These are phyloP conservation scores for Akanthomyces dipterigenus DNA, from an alignment of 2,329 filamentous ascomycete species.

Conservation along the genomic window DNA sequence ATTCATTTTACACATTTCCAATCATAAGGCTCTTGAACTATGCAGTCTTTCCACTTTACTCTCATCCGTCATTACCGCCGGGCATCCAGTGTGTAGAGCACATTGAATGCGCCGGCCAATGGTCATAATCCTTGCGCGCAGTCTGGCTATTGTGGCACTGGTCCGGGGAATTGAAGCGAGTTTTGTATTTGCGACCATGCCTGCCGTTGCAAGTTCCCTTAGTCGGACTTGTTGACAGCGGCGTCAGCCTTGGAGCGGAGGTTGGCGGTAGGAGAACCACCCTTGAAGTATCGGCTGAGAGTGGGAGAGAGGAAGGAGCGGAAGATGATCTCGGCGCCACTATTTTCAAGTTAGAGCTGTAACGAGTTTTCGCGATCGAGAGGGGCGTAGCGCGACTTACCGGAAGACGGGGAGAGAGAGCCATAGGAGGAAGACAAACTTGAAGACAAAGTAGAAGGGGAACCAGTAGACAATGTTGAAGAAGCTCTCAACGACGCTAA, in stretches of 20 bases:
- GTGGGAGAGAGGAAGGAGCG: constrained; percentile 89
- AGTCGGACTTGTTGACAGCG: constrained; percentile 63
- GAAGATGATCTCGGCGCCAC: constrained; percentile 95
- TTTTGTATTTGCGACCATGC: constrained; percentile 1
- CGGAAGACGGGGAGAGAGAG: constrained; percentile 89
- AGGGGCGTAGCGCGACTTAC: constrained; percentile 48
- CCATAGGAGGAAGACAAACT: constrained; percentile 96
- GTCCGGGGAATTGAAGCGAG: neutral
- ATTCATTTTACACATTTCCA: constrained; percentile 11
- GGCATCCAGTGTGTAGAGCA: neutral
- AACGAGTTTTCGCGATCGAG: neutral
- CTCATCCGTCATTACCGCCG: constrained; percentile 2
- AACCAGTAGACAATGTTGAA: constrained; percentile 88
- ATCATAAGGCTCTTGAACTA: neutral
- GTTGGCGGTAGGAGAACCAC: constrained; percentile 71
- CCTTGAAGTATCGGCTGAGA: constrained; percentile 83
- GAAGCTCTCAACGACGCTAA: constrained; percentile 77
- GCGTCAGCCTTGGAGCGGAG: constrained; percentile 84
- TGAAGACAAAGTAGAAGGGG: constrained; percentile 99
- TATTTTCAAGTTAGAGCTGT: constrained; percentile 30
- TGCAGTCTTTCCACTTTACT: neutral
- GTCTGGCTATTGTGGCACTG: neutral
- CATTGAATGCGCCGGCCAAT: neutral
- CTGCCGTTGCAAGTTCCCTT: constrained; percentile 25
- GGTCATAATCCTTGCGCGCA: neutral